Percentiles rank a stretch among this genome's conserved stretches.
Evolutionary conservation across 345 rosid species (phyloP).

Genomic region (Cardamine occulta): DNA sequence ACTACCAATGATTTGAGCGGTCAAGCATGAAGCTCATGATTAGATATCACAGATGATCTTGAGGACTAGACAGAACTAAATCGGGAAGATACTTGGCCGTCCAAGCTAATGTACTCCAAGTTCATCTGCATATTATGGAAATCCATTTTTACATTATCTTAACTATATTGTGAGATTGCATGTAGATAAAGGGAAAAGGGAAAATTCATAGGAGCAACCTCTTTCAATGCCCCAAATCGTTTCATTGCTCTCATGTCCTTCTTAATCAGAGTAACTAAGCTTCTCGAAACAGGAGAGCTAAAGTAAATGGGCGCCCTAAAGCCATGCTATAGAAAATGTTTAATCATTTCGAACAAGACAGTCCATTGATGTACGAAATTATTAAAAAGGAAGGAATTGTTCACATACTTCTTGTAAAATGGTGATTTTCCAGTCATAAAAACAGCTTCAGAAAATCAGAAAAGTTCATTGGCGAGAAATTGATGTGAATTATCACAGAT

Average conservation of each 20-base stretch:
- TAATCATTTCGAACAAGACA: slow-evolving; percentile 1
- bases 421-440: slow-evolving; percentile 65
- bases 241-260: slow-evolving; percentile 74
- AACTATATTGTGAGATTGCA: slow-evolving; percentile 11
- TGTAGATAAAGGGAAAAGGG: slow-evolving; percentile 3
- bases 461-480: not conserved
- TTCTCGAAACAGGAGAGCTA: slow-evolving; percentile 87
- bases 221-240: slow-evolving; percentile 88
- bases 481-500: slow-evolving; percentile 2
- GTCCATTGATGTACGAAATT: not conserved
- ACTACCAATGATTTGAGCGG: slow-evolving; percentile 7
- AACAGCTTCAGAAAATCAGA: slow-evolving; percentile 1
- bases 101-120: slow-evolving; percentile 93
- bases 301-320: slow-evolving; percentile 94
- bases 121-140: slow-evolving; percentile 75
- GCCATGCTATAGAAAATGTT: slow-evolving; percentile 10
- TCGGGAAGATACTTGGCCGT: slow-evolving; percentile 69
- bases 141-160: not conserved
- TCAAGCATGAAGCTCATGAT: slow-evolving; percentile 15
- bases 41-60: not conserved
- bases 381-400: slow-evolving; percentile 20
- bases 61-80: slow-evolving; percentile 1
- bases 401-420: slow-evolving; percentile 84
- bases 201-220: slow-evolving; percentile 51
- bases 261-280: slow-evolving; percentile 71